A percentile compares a stretch with the other conserved stretches of the same genome.
Evolutionary conservation across 306 rosid species (phyloP).

Genomic region (Sesbania bispinosa): DNA sequence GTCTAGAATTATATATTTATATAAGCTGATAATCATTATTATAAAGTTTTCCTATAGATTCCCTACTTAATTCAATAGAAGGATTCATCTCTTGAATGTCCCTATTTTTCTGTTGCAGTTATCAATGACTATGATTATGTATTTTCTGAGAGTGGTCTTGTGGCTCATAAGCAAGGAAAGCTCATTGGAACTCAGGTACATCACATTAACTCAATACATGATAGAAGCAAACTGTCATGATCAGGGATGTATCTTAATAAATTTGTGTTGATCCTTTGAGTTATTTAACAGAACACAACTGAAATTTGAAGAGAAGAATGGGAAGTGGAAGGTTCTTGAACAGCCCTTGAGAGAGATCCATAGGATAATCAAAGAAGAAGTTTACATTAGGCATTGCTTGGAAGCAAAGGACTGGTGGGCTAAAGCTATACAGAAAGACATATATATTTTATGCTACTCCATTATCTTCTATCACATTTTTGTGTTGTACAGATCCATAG

Average conservation of each 20-base stretch:
- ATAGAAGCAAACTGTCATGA: constrained; percentile 19
- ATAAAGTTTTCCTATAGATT: not conserved
- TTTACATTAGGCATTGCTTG: constrained; percentile 55
- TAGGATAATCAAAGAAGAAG: constrained; percentile 62
- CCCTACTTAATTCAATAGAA: not conserved
- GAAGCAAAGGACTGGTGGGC: constrained; percentile 70
- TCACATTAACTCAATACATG: not conserved
- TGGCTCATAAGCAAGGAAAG: constrained; percentile 82
- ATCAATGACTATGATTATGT: constrained; percentile 77
- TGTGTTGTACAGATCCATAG: no score
- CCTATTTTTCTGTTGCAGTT: constrained; percentile 53
- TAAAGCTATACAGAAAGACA: no score
- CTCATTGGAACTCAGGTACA: constrained; percentile 83
- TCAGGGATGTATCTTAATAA: not conserved
- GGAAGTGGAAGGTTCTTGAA: constrained; percentile 65
- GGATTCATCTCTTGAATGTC: not conserved
- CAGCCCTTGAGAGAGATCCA: constrained; percentile 69
- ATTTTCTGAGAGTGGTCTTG: constrained; percentile 91
- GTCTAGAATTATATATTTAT: not conserved
- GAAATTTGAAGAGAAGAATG: constrained; percentile 56
- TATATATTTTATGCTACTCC: no score
- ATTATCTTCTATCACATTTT: no score
- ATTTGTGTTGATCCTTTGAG: constrained; percentile 5
- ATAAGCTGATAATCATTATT: not conserved
- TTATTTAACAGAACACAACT: not conserved